These are phyloP conservation scores for Thalassiosira sp. DNA, from an alignment of 352 stramenopile genomes.

Conservation along the genomic window DNA sequence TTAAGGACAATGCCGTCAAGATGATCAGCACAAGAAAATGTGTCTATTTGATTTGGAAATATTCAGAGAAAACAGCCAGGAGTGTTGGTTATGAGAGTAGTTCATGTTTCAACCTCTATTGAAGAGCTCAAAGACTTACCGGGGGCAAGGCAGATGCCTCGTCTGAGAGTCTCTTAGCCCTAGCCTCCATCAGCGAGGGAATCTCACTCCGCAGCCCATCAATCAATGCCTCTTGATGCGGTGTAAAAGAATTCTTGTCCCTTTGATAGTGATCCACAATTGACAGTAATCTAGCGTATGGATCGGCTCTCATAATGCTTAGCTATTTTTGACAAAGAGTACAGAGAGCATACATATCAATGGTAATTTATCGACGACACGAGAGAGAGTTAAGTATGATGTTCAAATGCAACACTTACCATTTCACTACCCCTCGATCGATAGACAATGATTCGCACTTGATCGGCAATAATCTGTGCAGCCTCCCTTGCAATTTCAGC, in stretches of 20 bases:
- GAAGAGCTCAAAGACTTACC: constrained; percentile 14
- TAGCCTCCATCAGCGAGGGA: constrained; percentile 49
- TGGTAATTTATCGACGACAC: no score
- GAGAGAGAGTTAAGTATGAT: no score
- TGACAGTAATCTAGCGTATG: constrained; percentile 60
- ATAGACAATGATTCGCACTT: constrained; percentile 63
- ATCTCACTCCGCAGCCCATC: constrained; percentile 50
- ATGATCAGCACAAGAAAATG: constrained; percentile 65
- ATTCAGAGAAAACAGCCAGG: no score
- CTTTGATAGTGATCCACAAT: constrained; percentile 41
- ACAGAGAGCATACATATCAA: no score
- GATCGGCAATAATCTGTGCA: constrained; percentile 60
- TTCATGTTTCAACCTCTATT: constrained; percentile 2
- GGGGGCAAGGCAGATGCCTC: constrained; percentile 57
- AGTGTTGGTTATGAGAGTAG: neutral
- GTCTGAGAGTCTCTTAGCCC: constrained; percentile 55
- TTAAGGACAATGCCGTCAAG: constrained; percentile 55
- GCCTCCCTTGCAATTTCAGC: constrained; percentile 30
- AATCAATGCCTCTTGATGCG: constrained; percentile 33
- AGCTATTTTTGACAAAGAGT: no score
- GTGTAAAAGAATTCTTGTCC: constrained; percentile 20
- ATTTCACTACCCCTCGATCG: constrained; percentile 55
- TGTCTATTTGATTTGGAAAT: constrained; percentile 21
- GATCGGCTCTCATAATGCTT: constrained; percentile 65
- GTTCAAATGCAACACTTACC: no score